Conservation (phyloP, 345 rosid genomes). For the Pelargonium nanum region DNA sequence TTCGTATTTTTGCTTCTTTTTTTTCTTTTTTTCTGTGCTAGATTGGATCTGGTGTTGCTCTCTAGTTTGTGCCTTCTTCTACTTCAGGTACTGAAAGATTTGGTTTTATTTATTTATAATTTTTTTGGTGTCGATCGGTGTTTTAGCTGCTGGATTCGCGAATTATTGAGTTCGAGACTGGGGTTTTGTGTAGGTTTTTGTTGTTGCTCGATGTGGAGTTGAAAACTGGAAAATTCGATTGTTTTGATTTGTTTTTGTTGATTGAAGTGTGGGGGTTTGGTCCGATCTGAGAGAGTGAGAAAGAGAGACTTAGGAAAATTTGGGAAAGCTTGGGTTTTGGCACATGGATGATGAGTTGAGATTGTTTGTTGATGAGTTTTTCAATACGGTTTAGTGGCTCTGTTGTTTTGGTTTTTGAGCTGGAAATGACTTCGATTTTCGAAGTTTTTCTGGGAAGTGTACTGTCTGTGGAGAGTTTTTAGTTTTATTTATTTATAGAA, state of each 20-base stretch:
- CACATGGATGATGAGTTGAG: background rate
- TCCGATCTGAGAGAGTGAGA: conserved; percentile 17
- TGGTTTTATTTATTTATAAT: too few species aligned
- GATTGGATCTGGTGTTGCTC: conserved; percentile 52
- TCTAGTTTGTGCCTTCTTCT: conserved; percentile 15
- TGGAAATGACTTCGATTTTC: conserved; percentile 3
- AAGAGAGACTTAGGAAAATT: background rate
- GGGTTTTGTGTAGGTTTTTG: conserved; percentile 5
- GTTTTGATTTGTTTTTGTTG: conserved; percentile 1
- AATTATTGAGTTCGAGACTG: background rate
- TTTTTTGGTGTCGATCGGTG: background rate
- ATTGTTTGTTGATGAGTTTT: conserved; percentile 5
- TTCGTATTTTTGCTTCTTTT: conserved; percentile 19
- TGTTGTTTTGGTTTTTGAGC: background rate
- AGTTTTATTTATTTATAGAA: too few species aligned
- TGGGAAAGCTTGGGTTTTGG: background rate
- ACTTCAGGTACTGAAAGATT: conserved; percentile 16
- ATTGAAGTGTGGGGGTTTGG: conserved; percentile 13
- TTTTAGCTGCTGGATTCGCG: conserved; percentile 13
- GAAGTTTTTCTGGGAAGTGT: conserved; percentile 15
- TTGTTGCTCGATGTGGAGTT: background rate
- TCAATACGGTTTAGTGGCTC: too few species aligned
- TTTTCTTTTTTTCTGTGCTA: conserved; percentile 9
- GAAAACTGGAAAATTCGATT: conserved; percentile 2
- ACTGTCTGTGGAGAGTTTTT: conserved; percentile 1